phyloP scores from a whole-genome alignment of 2,329 filamentous ascomycete genomes.

The Ceratocystis alfenasii region DNA sequence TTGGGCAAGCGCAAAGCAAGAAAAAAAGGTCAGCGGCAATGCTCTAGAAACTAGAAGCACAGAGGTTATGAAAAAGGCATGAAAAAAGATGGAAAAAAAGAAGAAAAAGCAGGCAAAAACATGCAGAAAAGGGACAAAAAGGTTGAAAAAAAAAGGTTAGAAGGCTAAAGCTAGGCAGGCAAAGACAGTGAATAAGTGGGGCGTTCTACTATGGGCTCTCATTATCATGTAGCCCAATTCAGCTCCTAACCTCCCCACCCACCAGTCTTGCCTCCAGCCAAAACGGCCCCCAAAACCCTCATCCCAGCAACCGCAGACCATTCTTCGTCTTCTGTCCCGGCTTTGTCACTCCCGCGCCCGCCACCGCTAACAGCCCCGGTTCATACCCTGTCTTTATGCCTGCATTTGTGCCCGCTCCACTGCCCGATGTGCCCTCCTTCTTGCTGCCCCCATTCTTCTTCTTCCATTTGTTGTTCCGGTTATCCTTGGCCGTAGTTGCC shows the following conservation, averaged over 20 bases:
- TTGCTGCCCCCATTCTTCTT: constrained; percentile 31
- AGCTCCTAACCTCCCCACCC: too few species aligned
- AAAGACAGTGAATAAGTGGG: not conserved
- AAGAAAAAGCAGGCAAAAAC: not conserved
- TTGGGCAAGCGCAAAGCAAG: not conserved
- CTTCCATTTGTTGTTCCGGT: constrained; percentile 28
- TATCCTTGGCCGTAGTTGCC: constrained; percentile 55
- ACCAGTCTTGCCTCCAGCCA: too few species aligned
- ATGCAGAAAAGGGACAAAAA: not conserved
- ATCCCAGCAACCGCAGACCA: constrained; percentile 49
- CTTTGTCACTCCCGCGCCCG: constrained; percentile 45
- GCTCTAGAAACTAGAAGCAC: too few species aligned
- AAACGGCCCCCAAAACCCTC: constrained; percentile 23
- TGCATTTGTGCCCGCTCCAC: constrained; percentile 25
- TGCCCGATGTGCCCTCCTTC: constrained; percentile 27
- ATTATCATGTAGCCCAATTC: not conserved
- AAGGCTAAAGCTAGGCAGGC: not conserved
- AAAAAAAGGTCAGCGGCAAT: too few species aligned
- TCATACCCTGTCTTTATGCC: constrained; percentile 33
- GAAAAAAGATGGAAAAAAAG: not conserved
- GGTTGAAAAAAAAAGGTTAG: not conserved
- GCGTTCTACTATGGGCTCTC: not conserved
- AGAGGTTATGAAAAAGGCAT: not conserved
- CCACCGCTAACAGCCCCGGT: constrained; percentile 39
- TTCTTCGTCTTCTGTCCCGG: constrained; percentile 57